Evolutionary conservation across 345 rosid species (phyloP).

Genomic region (Rhodamnia rubescens): DNA sequence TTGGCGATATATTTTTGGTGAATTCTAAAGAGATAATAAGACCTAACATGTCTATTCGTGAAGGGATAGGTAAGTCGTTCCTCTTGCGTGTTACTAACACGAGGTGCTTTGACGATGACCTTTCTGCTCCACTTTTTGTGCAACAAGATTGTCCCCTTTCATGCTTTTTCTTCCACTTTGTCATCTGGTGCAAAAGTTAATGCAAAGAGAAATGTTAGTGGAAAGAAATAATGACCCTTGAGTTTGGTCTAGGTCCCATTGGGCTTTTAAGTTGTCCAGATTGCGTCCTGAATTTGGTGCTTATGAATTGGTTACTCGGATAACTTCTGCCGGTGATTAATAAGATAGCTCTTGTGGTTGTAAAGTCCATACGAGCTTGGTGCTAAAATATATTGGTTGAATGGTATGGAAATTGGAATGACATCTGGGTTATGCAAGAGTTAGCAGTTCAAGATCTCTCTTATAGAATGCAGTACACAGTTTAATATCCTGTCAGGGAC

Average conservation of each 20-base stretch:
- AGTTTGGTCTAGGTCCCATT: not conserved
- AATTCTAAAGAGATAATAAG: constrained; percentile 72
- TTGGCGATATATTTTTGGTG: constrained; percentile 75
- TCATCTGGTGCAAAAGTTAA: not conserved
- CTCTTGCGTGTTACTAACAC: not conserved
- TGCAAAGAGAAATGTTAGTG: not conserved
- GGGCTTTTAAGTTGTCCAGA: not conserved
- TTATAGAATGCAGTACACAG: not conserved
- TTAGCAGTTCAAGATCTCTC: not conserved
- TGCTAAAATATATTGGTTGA: not conserved
- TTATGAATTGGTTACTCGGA: not conserved
- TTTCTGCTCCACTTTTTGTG: not conserved
- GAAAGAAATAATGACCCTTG: not conserved
- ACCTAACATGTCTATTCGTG: constrained; percentile 77
- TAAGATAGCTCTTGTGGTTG: not conserved
- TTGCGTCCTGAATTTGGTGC: not conserved
- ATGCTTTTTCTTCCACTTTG: not conserved
- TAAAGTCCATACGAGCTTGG: not conserved
- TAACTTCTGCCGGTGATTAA: not conserved
- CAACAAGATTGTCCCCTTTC: not conserved
- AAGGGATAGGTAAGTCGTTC: constrained; percentile 66
- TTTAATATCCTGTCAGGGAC: not conserved
- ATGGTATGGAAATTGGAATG: not conserved
- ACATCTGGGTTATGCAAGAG: not conserved
- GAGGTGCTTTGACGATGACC: not conserved